These are phyloP conservation scores for Epichloe elymi DNA, from an alignment of 2,329 filamentous ascomycete genomes.

Conservation along the genomic window DNA sequence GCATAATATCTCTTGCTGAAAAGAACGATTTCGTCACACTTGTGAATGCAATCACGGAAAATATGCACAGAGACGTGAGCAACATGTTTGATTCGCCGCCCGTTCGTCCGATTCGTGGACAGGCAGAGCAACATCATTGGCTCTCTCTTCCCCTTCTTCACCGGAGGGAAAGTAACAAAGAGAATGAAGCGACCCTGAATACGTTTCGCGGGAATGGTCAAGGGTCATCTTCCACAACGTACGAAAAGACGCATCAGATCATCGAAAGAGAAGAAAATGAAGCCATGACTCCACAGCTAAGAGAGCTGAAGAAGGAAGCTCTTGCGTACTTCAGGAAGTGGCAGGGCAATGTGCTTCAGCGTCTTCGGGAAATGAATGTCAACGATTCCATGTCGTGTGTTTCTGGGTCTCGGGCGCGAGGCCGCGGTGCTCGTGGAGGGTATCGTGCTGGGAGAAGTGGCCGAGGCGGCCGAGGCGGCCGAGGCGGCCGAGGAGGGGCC, in stretches of 20 bases:
- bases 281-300: slow-evolving; percentile 32
- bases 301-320: slow-evolving; percentile 56
- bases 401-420: slow-evolving; percentile 21
- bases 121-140: slow-evolving; percentile 22
- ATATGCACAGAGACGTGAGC: slow-evolving; percentile 38
- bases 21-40: slow-evolving; percentile 39
- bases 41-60: slow-evolving; percentile 38
- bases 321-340: slow-evolving; percentile 68
- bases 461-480: slow-evolving; percentile 13
- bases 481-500: slow-evolving; percentile 7
- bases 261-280: slow-evolving; percentile 20
- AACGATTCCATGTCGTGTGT: slow-evolving; percentile 22
- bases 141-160: slow-evolving; percentile 21
- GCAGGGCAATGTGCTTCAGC: slow-evolving; percentile 55
- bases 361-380: slow-evolving; percentile 55
- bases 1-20: slow-evolving; percentile 33
- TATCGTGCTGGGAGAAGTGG: slow-evolving; percentile 16
- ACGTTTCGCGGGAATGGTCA: slow-evolving; percentile 2
- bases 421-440: slow-evolving; percentile 12
- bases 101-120: slow-evolving; percentile 17
- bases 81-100: slow-evolving; percentile 38
- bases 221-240: slow-evolving; percentile 10
- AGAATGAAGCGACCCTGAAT: slow-evolving; percentile 7
- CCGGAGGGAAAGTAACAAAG: slow-evolving; percentile 10
- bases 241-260: slow-evolving; percentile 15